Base-by-base conservation (phyloP, 352 stramenopile genomes). In the Phytophthora agathidicida region DNA sequence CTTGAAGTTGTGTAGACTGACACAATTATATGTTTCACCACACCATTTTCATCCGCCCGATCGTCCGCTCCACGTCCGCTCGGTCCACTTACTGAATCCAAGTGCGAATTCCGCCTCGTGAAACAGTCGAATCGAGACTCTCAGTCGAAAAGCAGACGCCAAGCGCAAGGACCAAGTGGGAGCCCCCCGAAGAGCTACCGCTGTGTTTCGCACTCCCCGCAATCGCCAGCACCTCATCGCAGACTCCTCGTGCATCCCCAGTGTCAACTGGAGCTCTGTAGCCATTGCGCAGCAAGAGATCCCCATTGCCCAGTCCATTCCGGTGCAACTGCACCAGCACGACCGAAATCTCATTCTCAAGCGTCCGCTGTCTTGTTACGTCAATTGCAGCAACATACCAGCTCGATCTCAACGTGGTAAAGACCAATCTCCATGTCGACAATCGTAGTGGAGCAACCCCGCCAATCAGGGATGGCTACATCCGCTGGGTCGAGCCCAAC, bases 61-160 rank as follows among this genome's bases (percentile, higher is more conserved):
- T 43, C 36, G 33, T 53, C 31, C 45, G 32, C 45, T 53, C 19
- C 31, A 10, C 38, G 22, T 45, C 50, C 22, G 31, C 50, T 60
- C 10, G 5, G 49, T 64, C 54, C 54, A 64, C 44, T 63, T 45
- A 57, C 45, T 57, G 2, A 63, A 39, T 26, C 31, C 39, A 46
- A 65, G 33, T 65, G 3, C 14, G 7, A 24, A 33, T 56, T 56
- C 38, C 10, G 43, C 44, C 38, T 31, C 10, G 45, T 59, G 56
- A 60, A 65, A 65, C 57, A 65, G 57, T 50, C 55, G 45, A 56
- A 49, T 49, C 44, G 43, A 39, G 41, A 43, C 59, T 55, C 38
- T 52, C 61, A 65, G 37, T 67, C 56, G 36, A 66, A 71, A 66
- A 71, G 62, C 62, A 67, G 62, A 62, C 62, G 27, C 55, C 43